These are phyloP conservation scores for Solanum megistacrolobum DNA, from an alignment of 257 asterid species.

Conservation along the genomic window DNA sequence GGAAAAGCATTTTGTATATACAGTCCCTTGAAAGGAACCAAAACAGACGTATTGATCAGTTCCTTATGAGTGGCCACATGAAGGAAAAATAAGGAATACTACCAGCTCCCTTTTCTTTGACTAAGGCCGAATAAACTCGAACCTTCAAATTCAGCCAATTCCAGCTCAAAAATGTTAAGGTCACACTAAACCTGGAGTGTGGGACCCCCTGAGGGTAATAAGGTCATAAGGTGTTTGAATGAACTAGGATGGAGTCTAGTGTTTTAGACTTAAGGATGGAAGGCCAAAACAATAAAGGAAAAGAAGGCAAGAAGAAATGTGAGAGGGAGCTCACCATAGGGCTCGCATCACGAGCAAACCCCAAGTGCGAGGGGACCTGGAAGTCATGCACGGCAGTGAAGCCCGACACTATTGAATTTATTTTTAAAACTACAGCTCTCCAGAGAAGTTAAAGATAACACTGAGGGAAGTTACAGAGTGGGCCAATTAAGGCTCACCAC, in stretches of 20 bases:
- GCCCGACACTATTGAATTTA: neutral
- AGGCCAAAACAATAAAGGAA: neutral
- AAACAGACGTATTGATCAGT: neutral
- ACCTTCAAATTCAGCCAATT: neutral
- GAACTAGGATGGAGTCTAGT: neutral
- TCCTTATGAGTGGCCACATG: neutral
- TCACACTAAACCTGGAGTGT: neutral
- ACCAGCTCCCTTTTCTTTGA: neutral
- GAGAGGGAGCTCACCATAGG: neutral
- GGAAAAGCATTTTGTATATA: neutral
- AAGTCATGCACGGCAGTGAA: neutral
- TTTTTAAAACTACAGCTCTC: neutral
- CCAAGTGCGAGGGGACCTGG: neutral
- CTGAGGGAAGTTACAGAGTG: neutral
- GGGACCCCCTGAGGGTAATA: neutral
- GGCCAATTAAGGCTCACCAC: neutral
- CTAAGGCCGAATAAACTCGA: neutral
- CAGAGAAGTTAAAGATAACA: neutral
- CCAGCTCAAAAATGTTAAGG: neutral
- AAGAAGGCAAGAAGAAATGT: neutral
- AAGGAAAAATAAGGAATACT: neutral
- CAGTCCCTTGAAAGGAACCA: neutral
- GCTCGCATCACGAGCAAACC: neutral
- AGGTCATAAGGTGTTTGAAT: neutral
- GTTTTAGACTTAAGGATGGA: neutral